A percentile compares a stretch with the other conserved stretches of the same genome.
Conservation (phyloP, 1,139 yeast genomes). For the Candida sp. region DNA sequence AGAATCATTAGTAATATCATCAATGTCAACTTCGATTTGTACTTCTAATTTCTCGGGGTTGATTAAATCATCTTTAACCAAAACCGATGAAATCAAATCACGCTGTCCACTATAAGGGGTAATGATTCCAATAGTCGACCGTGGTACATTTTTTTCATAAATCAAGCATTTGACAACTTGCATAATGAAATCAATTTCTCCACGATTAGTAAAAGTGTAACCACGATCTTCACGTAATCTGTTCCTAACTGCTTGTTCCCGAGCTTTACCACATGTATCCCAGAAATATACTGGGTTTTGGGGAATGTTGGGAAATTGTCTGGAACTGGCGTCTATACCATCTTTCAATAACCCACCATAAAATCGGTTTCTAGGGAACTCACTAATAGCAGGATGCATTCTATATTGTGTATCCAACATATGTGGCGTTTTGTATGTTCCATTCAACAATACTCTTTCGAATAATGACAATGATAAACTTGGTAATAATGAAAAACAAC, state of each 20-base stretch:
- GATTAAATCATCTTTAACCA: constrained; percentile 49
- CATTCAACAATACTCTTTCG: constrained; percentile 56
- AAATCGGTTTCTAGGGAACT: constrained; percentile 57
- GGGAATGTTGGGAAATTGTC: constrained; percentile 38
- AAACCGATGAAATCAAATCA: constrained; percentile 50
- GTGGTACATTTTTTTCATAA: constrained; percentile 49
- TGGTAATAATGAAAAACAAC: constrained; percentile 65
- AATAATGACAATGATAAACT: constrained; percentile 56
- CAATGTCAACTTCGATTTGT: constrained; percentile 52
- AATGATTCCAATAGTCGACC: constrained; percentile 57
- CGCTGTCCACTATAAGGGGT: constrained; percentile 77
- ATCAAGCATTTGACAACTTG: constrained; percentile 47
- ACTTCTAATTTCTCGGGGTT: constrained; percentile 53
- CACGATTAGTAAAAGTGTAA: constrained; percentile 49
- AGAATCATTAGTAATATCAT: constrained; percentile 47
- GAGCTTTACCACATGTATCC: constrained; percentile 42
- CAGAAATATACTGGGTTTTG: constrained; percentile 50
- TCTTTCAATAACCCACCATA: constrained; percentile 54
- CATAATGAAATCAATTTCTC: constrained; percentile 48
- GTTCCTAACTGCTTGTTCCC: constrained; percentile 45
- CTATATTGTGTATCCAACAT: constrained; percentile 74
- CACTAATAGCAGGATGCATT: constrained; percentile 67
- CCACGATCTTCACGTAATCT: constrained; percentile 48
- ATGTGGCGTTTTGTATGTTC: constrained; percentile 54
- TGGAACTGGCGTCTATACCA: constrained; percentile 54